Evolutionary conservation across 2,329 filamentous ascomycete species (phyloP), one percentile per base, ranked within the genome.

Genomic region (Akanthomyces dipterigenus): DNA sequence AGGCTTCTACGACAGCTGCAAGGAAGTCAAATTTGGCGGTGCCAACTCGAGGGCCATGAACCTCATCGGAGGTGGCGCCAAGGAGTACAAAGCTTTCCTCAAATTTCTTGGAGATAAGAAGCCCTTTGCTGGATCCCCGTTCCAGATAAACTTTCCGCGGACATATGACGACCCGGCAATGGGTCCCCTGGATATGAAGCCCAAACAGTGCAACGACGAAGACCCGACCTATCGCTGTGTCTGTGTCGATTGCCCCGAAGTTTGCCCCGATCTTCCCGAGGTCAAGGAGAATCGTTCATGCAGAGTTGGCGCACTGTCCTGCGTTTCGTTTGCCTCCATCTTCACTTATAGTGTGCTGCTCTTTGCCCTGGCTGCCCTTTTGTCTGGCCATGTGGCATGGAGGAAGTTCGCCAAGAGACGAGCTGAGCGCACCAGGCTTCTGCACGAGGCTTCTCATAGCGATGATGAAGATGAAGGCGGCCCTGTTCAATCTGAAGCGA

Each of bases 11-110:
- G 84, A 96, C 75, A 99, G 95, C 76, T 99, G 95, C 80, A 98
- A 98, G 76, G 92, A 99, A 73, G 93, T 99, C 76, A 99, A 99
- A 72, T 97, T 98, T 70, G 95, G 95, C 40, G 89, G 93, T 7
- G 93, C 93, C 46, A 96, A 96, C 71, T 89, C 90, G 63, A 92
- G 89, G 69, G 95, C 93, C 18, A 99, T 99, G 84, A 89, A 93
- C 68, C 87, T 99, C 68, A 98, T 99, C 64, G 96, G 95, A 36
- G 95, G 95, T 18, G 93, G 93, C 18, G 95, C 95, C 14, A 93
- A 93, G 74, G 90, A 97, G 72, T 96, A 93, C 73, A 85, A 86
- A 0, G 84, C 89, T 46, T 89, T 99, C 67, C 78, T 99, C 66
- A 93, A 93, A 70, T 99, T 98, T 68, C 77, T 99, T 38, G 95